Base-by-base conservation (phyloP, 2,329 filamentous ascomycete genomes). In the Gliomastix tumulicola region DNA sequence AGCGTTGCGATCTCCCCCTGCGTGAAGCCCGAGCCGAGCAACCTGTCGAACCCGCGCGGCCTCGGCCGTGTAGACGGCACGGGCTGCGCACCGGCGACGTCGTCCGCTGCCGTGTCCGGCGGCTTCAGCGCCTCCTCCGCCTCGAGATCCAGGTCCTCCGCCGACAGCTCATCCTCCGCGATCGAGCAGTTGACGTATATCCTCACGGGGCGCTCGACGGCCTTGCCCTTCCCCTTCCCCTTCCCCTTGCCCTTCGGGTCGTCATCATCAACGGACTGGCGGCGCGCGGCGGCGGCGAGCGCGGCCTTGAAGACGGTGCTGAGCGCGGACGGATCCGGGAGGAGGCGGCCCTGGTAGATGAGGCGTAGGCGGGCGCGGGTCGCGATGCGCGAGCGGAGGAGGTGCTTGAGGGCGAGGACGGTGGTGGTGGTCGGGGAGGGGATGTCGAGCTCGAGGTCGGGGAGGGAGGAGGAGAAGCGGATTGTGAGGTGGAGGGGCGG, bases 141-240 rank as follows among this genome's bases (percentile, higher is more conserved):
- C 64, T 95, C 89, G 12, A 69, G 71, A 2, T 70, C 71, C 17
- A 97, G 74, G 40, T 95, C 88, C 1, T 68, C 54, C 11, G 74
- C 55, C 0, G 82, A 75, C 11, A 97, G 72, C 19, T 75, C 68
- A 56, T 86, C 80, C 56, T 86, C 80, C 37, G 88, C 88, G 40
- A 97, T 85, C 44, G 87, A 90, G 70, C 90, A 97, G 66, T 94
- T 94, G 42, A 97, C 82, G 58, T 94, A 96, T 50, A 94, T 76
- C 31, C 83, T 74, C 36, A 79, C 71, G 2, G 60, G 45, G 21
- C 63, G 56, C 12, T 56, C 51, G 21, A 69, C 71, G 6, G 81
- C 57, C 41, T 92, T 94, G 32, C 84, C 86, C 50, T 60, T 60
- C 21, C 46, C 48, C 30, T 57, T 53, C 17, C 49, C 74, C 41